Base-by-base conservation (phyloP, 805 yeast genomes). In the Candida manassasensis region DNA sequence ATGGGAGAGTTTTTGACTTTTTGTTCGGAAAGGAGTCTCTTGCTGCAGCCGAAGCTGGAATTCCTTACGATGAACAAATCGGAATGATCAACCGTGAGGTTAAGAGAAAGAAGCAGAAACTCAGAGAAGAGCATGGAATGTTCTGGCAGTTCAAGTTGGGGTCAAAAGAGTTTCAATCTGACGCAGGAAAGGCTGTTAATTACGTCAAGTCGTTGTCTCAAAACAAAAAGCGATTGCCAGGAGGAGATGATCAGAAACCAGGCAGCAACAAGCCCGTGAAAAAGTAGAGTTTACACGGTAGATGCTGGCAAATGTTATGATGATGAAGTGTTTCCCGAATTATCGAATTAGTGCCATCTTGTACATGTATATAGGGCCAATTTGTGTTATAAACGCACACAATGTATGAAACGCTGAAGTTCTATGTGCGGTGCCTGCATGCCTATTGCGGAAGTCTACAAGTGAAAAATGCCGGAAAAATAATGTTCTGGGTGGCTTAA, bases 1-100 rank as follows among this genome's bases (percentile, higher is more conserved):
- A 86, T 56, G 95, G 95, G 11, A 69, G 95, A 40, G 82, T 86
- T 2, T 82, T 81, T 58, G 95, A 86, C 55, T 73, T 77, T 35
- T 49, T 86, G n/a, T 82, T 86, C 47, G 93, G 94, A 15, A 81
- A 83, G 50, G 93, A 84, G 52, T 59, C 84, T 1, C 53, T 84
- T n/a, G 81, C 79, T 12, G 81, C 75, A 39, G 89, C 93, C 3
- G 90, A 84, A 54, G 75, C 72, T 32, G 87, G 85, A 8, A 57
- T 79, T 38, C 73, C 78, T 11, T 69, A 79, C 52, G 81, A 81
- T 52, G 80, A 73, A 48, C 71, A 75, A 55, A 55, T 73, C 47
- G 74, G 75, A 33, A 60, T 74, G 22, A 61, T 71, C 44, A 57
- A 64, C 55, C 57, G 69, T 25, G 67, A 71, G 44, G 68, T 69